Evolutionary conservation across 768 basidiomycete genomes (phyloP), one percentile per base, ranked within the genome.

Genomic region (Naganishia vaughanmartiniae): DNA sequence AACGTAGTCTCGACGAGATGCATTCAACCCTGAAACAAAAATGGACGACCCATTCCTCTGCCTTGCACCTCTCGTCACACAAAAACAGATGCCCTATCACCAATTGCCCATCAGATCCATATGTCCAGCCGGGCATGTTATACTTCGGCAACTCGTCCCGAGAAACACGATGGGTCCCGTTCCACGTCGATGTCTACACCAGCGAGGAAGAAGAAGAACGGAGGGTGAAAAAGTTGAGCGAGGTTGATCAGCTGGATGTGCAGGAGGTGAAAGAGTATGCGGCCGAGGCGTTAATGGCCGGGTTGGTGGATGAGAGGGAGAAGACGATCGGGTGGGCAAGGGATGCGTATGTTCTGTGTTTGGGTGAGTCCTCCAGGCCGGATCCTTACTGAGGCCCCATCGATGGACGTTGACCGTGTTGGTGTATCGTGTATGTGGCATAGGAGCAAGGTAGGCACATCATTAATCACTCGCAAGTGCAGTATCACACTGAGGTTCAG

Each of bases 141-240:
- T 51, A 67, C 39, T 74, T 66, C 55, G 53, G 71, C 34, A 70
- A 65, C 19, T n/a, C 46, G 14, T 58, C 45, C 28, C 67, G 70
- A 30, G 71, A 74, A n/a, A 75, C 74, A 15, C 65, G 73, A 24
- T 75, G 73, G 70, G 65, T 75, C 6, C 71, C 71, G n/a, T 72
- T 75, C 28, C 71, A 71, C 15, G 26, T 54, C 1, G 31, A 53
- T 39, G 21, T 28, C 33, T 30, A 28, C 6, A 10, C 3, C 33
- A 15, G 4, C 21, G 58, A 31, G 34, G n/a, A 11, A 28, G 26
- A 66, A 46, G 56, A 51, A 24, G 28, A 54, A 53, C 34, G 65
- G 21, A 65, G 14, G 19, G 42, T 31, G 42, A 72, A 31, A 30
- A 48, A 39, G 65, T 48, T 51, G 54, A 51, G 46, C 54, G 57